A percentile compares a stretch with the other conserved stretches of the same genome.
Conservation (phyloP, 2,329 filamentous ascomycete genomes). For the Xylaria sp. region DNA sequence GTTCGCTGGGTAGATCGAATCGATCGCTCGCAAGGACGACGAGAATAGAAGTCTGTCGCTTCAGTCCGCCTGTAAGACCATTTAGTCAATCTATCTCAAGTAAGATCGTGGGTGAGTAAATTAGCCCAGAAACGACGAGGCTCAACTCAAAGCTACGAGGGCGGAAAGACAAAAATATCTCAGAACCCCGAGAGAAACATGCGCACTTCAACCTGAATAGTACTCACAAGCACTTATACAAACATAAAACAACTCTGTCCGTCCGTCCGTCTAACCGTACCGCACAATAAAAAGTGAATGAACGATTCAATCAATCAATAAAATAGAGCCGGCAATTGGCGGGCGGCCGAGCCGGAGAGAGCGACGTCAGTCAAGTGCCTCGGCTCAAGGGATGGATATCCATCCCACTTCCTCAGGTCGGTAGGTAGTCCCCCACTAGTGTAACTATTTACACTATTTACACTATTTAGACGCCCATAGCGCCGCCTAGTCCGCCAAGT, state of each 20-base stretch:
- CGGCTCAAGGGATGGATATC: constrained; percentile 20
- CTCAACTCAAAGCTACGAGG: too few relatives aligned
- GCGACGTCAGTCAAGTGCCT: constrained; percentile 33
- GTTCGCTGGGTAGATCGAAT: not conserved
- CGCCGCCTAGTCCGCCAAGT: too few relatives aligned
- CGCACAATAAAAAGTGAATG: not conserved
- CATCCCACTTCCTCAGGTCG: not conserved
- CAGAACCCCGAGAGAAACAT: not conserved
- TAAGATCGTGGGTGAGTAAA: too few relatives aligned
- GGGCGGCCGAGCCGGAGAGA: constrained; percentile 32
- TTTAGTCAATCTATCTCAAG: not conserved
- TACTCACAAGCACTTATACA: not conserved
- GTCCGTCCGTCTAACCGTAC: not conserved
- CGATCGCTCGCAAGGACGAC: not conserved
- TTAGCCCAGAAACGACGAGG: too few relatives aligned
- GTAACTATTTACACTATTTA: too few relatives aligned
- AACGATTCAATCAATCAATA: not conserved
- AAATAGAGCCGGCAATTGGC: constrained; percentile 32
- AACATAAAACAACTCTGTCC: not conserved
- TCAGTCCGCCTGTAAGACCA: not conserved
- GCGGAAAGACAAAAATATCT: too few relatives aligned
- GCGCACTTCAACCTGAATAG: not conserved
- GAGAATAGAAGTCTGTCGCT: not conserved
- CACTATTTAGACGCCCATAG: too few relatives aligned
- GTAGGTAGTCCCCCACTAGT: not conserved